These are phyloP conservation scores for Raffaelea ambrosiae DNA, from an alignment of 2,329 filamentous ascomycete genomes.

Conservation along the genomic window DNA sequence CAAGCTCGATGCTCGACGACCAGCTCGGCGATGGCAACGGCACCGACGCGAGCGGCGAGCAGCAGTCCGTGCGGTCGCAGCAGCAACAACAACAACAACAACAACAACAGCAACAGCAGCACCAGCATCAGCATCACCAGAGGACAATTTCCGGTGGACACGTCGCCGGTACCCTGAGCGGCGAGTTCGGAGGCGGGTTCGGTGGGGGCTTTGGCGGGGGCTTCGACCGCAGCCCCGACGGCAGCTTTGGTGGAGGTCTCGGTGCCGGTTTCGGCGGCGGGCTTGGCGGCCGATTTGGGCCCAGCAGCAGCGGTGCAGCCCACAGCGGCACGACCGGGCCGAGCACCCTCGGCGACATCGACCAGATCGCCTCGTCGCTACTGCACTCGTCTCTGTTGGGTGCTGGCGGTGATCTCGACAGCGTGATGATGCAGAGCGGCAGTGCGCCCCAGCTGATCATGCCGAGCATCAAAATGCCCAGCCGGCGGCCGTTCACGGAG, in stretches of 20 bases:
- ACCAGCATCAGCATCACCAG: not conserved
- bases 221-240: not conserved
- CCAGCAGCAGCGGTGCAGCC: not conserved
- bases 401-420: too few species aligned
- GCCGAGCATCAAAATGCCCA: constrained; percentile 90
- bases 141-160: not conserved
- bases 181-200: not conserved
- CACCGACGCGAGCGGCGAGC: constrained; percentile 34
- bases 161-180: not conserved
- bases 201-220: not conserved
- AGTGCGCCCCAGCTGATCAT: constrained; percentile 80
- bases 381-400: too few species aligned
- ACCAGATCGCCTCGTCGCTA: too few species aligned
- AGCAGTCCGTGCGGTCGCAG: constrained; percentile 3
- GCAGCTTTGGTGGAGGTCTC: not conserved
- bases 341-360: not conserved
- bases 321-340: not conserved
- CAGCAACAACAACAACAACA: not conserved
- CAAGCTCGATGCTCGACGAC: constrained; percentile 37
- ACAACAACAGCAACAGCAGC: constrained; percentile 2
- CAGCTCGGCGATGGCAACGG: constrained; percentile 3
- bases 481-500: constrained; percentile 81
- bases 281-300: not conserved
- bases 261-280: not conserved
- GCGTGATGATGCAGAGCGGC: not conserved